These are phyloP conservation scores for Micractinium conductrix DNA, from an alignment of 139 green algal species.

Conservation along the genomic window DNA sequence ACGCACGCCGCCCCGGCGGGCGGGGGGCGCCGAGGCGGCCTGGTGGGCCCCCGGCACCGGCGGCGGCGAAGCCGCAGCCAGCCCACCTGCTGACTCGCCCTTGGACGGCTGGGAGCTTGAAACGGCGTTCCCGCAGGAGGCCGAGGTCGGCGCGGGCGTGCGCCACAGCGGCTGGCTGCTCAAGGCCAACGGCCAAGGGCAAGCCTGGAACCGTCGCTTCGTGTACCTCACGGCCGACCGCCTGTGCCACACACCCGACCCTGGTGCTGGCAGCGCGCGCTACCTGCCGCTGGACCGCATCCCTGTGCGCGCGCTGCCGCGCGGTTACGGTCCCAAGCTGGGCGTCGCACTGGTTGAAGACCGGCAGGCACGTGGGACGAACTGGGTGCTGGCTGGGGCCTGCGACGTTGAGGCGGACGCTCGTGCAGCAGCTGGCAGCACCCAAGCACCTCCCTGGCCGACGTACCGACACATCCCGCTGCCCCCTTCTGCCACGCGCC, in stretches of 20 bases:
- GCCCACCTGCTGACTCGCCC: background rate
- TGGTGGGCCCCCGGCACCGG: background rate
- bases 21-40: background rate
- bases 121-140: background rate
- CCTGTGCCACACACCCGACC: conserved; percentile 45
- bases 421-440: no score
- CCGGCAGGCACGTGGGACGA: conserved; percentile 4
- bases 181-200: conserved; percentile 38
- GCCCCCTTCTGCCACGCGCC: background rate
- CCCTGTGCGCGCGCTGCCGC: conserved; percentile 41
- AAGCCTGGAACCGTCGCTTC: conserved; percentile 34
- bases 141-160: background rate
- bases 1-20: background rate
- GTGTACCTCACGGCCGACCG: conserved; percentile 42
- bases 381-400: no score
- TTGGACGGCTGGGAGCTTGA: conserved; percentile 14
- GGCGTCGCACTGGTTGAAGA: conserved; percentile 43
- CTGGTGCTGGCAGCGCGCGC: background rate
- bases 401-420: no score
- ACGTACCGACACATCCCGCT: no score
- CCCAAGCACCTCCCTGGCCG: no score
- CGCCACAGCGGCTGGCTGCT: conserved; percentile 39
- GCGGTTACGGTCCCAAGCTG: conserved; percentile 47
- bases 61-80: background rate
- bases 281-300: conserved; percentile 53